phyloP scores from a whole-genome alignment of 1,284 basidiomycete species.

The Puccinia novopanici region DNA sequence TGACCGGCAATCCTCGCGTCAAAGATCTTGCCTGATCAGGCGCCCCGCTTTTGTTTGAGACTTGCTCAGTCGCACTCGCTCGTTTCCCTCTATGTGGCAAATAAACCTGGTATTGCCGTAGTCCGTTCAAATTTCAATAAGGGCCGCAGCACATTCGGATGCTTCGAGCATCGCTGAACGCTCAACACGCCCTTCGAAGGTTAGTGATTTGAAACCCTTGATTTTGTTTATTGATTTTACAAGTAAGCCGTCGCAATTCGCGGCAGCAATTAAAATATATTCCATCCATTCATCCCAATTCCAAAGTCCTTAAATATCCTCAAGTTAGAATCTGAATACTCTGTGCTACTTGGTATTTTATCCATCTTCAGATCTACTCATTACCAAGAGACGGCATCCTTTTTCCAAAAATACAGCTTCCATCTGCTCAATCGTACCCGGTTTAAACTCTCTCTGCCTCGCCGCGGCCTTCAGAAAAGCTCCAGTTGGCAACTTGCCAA shows the following conservation, averaged over 20 bases:
- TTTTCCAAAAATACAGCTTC: background rate
- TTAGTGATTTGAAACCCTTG: slow-evolving; percentile 1
- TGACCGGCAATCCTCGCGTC: background rate
- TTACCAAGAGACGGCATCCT: background rate
- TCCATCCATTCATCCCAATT: background rate
- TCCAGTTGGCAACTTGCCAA: background rate
- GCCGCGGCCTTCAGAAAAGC: background rate
- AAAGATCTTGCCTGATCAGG: background rate
- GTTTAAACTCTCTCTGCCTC: background rate
- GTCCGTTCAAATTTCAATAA: background rate
- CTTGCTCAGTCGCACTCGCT: background rate
- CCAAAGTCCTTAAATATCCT: slow-evolving; percentile 3
- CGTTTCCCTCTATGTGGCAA: background rate
- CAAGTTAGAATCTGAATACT: background rate
- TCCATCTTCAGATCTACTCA: background rate
- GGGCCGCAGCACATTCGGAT: background rate
- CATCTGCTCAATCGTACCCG: background rate
- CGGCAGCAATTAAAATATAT: no score
- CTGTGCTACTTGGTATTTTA: background rate
- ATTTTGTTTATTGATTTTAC: background rate
- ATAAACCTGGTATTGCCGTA: background rate
- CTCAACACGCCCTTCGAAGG: background rate
- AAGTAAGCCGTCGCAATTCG: background rate
- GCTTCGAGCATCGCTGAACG: background rate
- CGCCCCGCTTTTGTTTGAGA: slow-evolving; percentile 10